Base-by-base conservation (phyloP, 768 basidiomycete species). In the Suillus subaureus region DNA sequence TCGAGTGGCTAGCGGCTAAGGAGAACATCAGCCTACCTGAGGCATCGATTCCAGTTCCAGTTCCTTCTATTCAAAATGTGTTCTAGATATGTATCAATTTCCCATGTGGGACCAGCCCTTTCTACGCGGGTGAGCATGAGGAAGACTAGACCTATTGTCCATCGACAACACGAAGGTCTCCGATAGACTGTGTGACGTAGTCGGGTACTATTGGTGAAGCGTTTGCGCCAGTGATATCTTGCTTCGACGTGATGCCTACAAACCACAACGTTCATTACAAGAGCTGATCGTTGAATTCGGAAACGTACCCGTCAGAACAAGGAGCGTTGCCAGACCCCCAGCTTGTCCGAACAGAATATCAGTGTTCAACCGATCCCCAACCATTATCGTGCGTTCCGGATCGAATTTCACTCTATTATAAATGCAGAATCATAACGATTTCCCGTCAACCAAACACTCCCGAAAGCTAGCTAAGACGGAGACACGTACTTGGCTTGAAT, bases 301-400 rank as follows among this genome's bases (percentile, higher is more conserved):
- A 61, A 66, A 70, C 77, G 68, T 73, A 92, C 95, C 96, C n/a
- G 94, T 96, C 70, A 99, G 79, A 64, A 99, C 97, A 49, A 98
- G 88, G 64, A 98, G 81, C 0, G 97, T 98, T 21, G 90, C 77
- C 26, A 97, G 83, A 33, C 94, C 94, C 49, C 94, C 94, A 55
- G 86, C 85, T 74, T 93, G 85, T 60, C 97, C 97, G 72, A 99
- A 99, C 61, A 92, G 79, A 70, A 99, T 98, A 78, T 99, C 97
- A 6, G 97, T 99, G 75, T 93, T 91, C 69, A 99, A 83, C 66
- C 97, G 87, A 79, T 99, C 97, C 49, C 97, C 97, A 54, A 99
- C 83, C 94, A 99, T 98, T 75, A 99, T 88, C 18, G 96, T 96
- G 61, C 89, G 82, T 66, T 84, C 80, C 51, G 93, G 93, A 77